Conservation (phyloP, 2,329 filamentous ascomycete species). For the Aspergillus phoenicis region DNA sequence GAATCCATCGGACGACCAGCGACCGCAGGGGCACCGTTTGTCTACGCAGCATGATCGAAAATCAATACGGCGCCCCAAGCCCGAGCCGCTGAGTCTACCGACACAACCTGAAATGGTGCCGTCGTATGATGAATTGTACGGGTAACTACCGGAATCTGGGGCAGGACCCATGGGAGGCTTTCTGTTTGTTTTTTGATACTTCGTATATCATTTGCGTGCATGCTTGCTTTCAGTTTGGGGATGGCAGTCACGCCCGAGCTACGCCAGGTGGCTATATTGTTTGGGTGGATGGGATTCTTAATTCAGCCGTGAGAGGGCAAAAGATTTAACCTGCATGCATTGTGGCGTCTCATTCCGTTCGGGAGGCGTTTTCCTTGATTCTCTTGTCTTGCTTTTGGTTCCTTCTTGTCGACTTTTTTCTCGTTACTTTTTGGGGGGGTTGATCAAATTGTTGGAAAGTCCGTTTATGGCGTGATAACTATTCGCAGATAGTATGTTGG, state of each 20-base stretch:
- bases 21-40: constrained; percentile 21
- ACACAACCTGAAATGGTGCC: constrained; percentile 37
- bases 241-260: background rate
- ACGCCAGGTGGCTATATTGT: background rate
- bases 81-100: constrained; percentile 24
- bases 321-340: constrained; percentile 9
- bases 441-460: constrained; percentile 6
- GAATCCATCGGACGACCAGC: constrained; percentile 31
- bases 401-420: background rate
- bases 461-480: too few species aligned
- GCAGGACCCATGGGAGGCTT: constrained; percentile 3
- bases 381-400: background rate
- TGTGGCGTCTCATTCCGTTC: constrained; percentile 9
- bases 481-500: constrained; percentile 2
- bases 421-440: constrained; percentile 7
- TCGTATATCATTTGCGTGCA: background rate
- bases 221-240: background rate
- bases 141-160: constrained; percentile 23
- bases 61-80: constrained; percentile 20
- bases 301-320: constrained; percentile 1
- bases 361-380: background rate
- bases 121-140: constrained; percentile 44
- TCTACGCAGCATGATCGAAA: constrained; percentile 26
- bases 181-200: background rate
- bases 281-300: background rate